Evolutionary conservation across 129 eudicot species (phyloP).

Genomic region (Lonicera japonica): DNA sequence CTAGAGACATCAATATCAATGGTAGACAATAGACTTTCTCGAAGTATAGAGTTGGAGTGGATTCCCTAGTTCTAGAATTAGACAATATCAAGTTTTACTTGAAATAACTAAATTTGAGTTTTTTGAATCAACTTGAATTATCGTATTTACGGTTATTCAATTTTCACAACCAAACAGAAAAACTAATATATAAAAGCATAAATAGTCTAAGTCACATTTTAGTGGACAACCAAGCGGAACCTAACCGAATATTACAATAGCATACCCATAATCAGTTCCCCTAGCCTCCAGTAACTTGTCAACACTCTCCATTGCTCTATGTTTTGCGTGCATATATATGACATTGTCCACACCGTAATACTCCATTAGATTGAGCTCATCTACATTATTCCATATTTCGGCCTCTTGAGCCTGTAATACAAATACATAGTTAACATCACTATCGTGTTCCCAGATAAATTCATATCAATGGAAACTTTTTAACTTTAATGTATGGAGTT

Average conservation of each 20-base stretch:
- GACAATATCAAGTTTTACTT: too few species aligned
- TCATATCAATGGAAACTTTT: background rate
- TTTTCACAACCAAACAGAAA: too few species aligned
- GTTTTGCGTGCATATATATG: conserved; percentile 40
- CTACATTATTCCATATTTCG: conserved; percentile 48
- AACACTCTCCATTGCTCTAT: conserved; percentile 50
- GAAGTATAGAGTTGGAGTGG: too few species aligned
- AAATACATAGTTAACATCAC: background rate
- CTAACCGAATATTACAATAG: background rate
- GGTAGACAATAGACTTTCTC: too few species aligned
- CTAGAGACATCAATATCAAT: too few species aligned
- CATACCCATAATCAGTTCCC: conserved; percentile 45
- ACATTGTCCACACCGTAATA: conserved; percentile 23
- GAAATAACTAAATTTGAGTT: too few species aligned
- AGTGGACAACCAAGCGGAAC: too few species aligned
- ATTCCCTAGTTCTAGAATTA: too few species aligned
- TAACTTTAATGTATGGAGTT: background rate
- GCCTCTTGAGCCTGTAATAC: conserved; percentile 45
- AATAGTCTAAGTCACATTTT: too few species aligned
- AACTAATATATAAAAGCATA: too few species aligned
- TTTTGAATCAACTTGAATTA: too few species aligned
- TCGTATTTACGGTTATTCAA: too few species aligned
- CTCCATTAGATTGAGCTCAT: conserved; percentile 26
- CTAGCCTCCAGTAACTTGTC: conserved; percentile 50
- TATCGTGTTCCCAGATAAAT: background rate